Evolutionary conservation across 257 asterid species (phyloP).

Genomic region (Parsonsia alboflavescens): DNA sequence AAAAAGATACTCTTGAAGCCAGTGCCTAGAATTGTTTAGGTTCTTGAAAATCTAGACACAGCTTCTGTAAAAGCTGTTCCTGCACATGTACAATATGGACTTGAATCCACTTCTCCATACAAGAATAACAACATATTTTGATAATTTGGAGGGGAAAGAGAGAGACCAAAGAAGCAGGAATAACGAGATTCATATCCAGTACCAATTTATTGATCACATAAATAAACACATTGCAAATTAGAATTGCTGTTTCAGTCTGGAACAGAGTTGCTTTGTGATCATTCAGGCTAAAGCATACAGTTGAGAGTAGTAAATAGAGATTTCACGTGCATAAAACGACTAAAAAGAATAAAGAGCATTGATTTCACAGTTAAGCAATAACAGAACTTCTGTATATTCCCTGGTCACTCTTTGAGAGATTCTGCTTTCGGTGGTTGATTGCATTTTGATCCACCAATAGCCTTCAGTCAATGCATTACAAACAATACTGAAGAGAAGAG

Average conservation of each 20-base stretch:
- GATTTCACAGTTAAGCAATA: not conserved
- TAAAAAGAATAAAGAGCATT: not conserved
- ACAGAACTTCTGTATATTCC: not conserved
- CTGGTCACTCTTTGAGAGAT: not conserved
- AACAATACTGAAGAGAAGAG: not conserved
- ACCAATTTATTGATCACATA: not conserved
- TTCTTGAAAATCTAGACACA: not conserved
- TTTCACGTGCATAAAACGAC: not conserved
- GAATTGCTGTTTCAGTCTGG: not conserved
- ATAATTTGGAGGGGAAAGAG: not conserved
- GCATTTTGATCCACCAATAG: not conserved
- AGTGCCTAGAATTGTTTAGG: not conserved
- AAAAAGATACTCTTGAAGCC: slow-evolving; percentile 17
- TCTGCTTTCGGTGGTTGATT: not conserved
- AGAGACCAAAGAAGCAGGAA: not conserved
- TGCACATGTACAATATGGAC: not conserved
- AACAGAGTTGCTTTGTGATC: not conserved
- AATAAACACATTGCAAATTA: not conserved
- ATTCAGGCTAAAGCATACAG: not conserved
- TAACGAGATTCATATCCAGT: not conserved
- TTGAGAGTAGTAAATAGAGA: not conserved
- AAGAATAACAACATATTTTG: not conserved
- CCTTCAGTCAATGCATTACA: not conserved
- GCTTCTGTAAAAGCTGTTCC: not conserved
- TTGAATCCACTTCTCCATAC: not conserved